phyloP scores from a whole-genome alignment of 768 basidiomycete genomes.

The Porpolomopsis calyptriformis region DNA sequence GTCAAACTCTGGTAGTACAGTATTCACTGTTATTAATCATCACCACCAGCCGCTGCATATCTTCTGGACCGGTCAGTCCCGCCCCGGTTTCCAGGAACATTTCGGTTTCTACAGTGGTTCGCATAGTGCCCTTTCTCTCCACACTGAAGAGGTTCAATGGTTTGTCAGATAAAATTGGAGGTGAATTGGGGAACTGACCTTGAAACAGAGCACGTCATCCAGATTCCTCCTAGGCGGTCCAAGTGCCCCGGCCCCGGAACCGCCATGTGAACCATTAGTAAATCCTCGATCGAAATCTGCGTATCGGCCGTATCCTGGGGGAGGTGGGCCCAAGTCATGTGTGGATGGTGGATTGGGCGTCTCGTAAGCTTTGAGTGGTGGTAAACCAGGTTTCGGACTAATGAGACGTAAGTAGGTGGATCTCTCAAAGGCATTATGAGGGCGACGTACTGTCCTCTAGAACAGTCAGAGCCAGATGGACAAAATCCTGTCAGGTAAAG shows the following conservation, averaged over 20 bases:
- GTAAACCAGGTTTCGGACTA: slow-evolving; percentile 72
- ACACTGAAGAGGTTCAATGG: slow-evolving; percentile 49
- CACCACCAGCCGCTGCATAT: too few species aligned
- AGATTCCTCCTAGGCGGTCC: slow-evolving; percentile 55
- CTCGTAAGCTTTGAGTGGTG: slow-evolving; percentile 64
- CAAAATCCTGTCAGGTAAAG: slow-evolving; percentile 89
- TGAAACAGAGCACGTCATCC: slow-evolving; percentile 81
- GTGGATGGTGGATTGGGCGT: slow-evolving; percentile 65
- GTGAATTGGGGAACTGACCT: slow-evolving; percentile 33
- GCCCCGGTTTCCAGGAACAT: slow-evolving; percentile 85
- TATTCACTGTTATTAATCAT: too few species aligned
- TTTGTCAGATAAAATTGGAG: slow-evolving; percentile 4
- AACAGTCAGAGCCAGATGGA: slow-evolving; percentile 80
- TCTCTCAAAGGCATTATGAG: slow-evolving; percentile 6
- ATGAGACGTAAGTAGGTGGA: slow-evolving; percentile 6
- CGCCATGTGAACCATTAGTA: slow-evolving; percentile 19
- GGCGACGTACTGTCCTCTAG: slow-evolving; percentile 72
- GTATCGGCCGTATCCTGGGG: slow-evolving; percentile 82
- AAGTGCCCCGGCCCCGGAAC: slow-evolving; percentile 15
- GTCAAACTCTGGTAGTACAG: too few species aligned
- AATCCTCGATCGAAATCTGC: slow-evolving; percentile 58
- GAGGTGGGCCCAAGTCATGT: slow-evolving; percentile 80
- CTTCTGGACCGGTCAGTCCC: slow-evolving; percentile 54
- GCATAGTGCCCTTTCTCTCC: slow-evolving; percentile 93
- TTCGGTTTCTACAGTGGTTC: slow-evolving; percentile 83